A percentile compares a stretch with the other conserved stretches of the same genome.
Conservation (phyloP, 257 asterid species). For the Solanum pennellii region DNA sequence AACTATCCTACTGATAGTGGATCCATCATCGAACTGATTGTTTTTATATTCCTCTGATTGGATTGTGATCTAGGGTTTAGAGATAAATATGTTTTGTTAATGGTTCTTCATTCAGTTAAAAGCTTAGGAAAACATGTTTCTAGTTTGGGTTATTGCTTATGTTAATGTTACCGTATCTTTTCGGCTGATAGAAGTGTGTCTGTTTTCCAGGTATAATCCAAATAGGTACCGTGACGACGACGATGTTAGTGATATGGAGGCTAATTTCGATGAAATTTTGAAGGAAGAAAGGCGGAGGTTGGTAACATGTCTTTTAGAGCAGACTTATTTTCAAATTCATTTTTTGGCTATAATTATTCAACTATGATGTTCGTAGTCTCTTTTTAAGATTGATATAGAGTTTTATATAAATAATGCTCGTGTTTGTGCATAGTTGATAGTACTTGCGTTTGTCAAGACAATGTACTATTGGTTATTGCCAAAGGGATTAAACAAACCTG, state of each 20-base stretch:
- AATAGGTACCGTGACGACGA: conserved; percentile 35
- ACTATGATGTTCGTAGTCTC: background rate
- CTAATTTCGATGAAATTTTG: conserved; percentile 50
- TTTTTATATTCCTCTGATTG: background rate
- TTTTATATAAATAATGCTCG: background rate
- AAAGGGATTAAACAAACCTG: background rate
- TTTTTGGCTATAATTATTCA: background rate
- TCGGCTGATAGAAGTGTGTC: background rate
- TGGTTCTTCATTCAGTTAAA: background rate
- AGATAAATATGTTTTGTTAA: background rate
- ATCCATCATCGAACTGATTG: background rate
- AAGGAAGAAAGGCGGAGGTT: conserved; percentile 74
- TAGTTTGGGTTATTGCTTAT: background rate
- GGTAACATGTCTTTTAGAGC: conserved; percentile 5
- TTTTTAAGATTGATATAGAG: background rate
- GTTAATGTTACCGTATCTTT: background rate
- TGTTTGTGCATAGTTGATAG: background rate
- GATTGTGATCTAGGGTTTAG: background rate
- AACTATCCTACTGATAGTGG: background rate
- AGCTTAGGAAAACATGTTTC: background rate
- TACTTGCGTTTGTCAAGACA: background rate
- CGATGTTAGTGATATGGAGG: conserved; percentile 85
- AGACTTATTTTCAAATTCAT: background rate
- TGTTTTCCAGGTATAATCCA: conserved; percentile 61
- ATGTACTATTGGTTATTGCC: background rate